Evolutionary conservation across 1,284 basidiomycete species (phyloP).

Genomic region (Cerioporus squamosus): DNA sequence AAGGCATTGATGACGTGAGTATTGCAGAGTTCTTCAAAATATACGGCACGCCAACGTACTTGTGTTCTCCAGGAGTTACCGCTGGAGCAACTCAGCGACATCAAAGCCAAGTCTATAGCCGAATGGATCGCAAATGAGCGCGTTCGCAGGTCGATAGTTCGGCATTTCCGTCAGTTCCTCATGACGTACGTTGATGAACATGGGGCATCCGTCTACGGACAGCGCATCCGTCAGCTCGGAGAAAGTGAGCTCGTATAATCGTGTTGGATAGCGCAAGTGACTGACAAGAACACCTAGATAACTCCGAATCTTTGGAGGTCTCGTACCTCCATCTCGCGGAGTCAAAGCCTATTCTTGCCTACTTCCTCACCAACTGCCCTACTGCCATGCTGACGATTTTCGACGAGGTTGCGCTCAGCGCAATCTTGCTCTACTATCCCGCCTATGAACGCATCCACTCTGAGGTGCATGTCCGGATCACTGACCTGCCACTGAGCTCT

Average conservation of each 20-base stretch:
- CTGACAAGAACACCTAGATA: slow-evolving; percentile 56
- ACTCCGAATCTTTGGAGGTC: slow-evolving; percentile 96
- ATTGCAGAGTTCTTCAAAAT: not conserved
- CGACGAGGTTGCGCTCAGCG: slow-evolving; percentile 93
- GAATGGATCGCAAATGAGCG: slow-evolving; percentile 97
- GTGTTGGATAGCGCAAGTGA: not conserved
- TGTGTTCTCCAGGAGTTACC: slow-evolving; percentile 76
- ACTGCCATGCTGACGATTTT: slow-evolving; percentile 93
- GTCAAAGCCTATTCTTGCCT: slow-evolving; percentile 94
- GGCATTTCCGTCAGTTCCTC: slow-evolving; percentile 94
- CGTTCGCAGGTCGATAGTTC: slow-evolving; percentile 88
- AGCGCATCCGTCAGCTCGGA: slow-evolving; percentile 91
- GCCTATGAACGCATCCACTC: slow-evolving; percentile 96
- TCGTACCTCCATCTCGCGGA: slow-evolving; percentile 92
- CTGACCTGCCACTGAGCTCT: slow-evolving; percentile 88
- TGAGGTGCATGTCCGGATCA: slow-evolving; percentile 97
- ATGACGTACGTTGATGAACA: slow-evolving; percentile 95
- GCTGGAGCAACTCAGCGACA: slow-evolving; percentile 94
- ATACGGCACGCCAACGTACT: not conserved
- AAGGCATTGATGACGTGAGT: slow-evolving; percentile 81
- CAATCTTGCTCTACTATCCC: slow-evolving; percentile 95
- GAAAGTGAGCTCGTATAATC: slow-evolving; percentile 70
- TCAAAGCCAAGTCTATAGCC: slow-evolving; percentile 95
- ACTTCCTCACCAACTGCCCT: slow-evolving; percentile 96
- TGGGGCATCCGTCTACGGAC: slow-evolving; percentile 92